Evolutionary conservation across 352 stramenopile species (phyloP), one percentile per base, ranked within the genome.

Genomic region (Pythium guiyangense): DNA sequence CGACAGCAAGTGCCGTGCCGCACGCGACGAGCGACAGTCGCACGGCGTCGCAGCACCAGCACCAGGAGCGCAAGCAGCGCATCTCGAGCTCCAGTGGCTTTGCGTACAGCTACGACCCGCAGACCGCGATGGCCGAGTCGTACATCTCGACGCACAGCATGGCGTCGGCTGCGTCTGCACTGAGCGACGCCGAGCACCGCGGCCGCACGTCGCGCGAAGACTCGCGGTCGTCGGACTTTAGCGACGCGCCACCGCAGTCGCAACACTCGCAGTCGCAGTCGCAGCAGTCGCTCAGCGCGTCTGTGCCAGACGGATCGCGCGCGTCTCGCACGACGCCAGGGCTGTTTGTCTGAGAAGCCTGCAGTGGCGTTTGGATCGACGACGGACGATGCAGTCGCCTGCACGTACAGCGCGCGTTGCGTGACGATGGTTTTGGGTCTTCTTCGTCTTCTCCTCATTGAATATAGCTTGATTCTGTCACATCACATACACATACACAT

Each of bases 91-190:
- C 56, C 37, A 86, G 84, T 47, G 84, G 84, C 25, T 94, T 89
- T 59, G 84, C 84, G 20, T 94, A 88, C 66, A 94, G 84, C 52
- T 88, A 88, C 60, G 84, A 94, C 55, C 77, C 81, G 6, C 76
- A 88, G 51, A 92, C 84, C 25, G 84, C 84, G 45, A 64, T 84
- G 63, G 84, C 81, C 35, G 84, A 94, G 61, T 84, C 77, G 53
- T 88, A 90, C 65, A 92, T 94, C 63, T 74, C 79, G 8, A 88
- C 76, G 14, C 79, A 83, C 65, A 84, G 77, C 43, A 63, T 84
- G 22, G 66, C 67, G 20, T 84, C 83, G 9, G 77, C 69, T 0
- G 67, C 70, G 20, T 83, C 78, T 8, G 84, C 81, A 2, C 80
- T 92, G 56, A 63, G 67, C 22, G 71, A 90, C 10, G 84, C 81